Conservation (phyloP, 2,329 filamentous ascomycete species). For the Aschersonia sp. region DNA sequence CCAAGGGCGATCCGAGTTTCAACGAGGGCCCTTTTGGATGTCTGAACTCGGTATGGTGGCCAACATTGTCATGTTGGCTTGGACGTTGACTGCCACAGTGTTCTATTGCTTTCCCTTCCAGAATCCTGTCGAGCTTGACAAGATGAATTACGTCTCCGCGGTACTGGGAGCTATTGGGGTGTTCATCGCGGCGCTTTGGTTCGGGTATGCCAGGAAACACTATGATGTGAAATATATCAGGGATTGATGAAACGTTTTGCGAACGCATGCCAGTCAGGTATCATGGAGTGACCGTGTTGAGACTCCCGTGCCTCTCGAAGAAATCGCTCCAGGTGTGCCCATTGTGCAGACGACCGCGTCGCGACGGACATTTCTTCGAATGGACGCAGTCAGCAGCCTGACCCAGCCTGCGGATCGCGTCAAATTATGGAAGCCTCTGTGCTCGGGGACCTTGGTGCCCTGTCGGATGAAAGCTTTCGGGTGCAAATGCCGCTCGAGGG, state of each 20-base stretch:
- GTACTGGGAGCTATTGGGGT: constrained; percentile 9
- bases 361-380: too few relatives aligned
- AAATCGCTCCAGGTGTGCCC: too few relatives aligned
- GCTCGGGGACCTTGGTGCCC: too few relatives aligned
- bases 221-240: constrained; percentile 9
- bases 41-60: constrained; percentile 10
- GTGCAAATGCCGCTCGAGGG: too few relatives aligned
- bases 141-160: constrained; percentile 13
- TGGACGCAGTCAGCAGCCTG: too few relatives aligned
- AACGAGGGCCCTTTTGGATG: constrained; percentile 15
- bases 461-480: too few relatives aligned
- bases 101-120: constrained; percentile 15
- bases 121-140: constrained; percentile 5
- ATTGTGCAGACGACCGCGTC: too few relatives aligned
- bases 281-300: too few relatives aligned
- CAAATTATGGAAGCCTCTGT: too few relatives aligned
- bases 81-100: constrained; percentile 9
- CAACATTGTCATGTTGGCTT: constrained; percentile 11
- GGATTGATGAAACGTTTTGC: constrained; percentile 2
- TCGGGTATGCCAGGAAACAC: constrained; percentile 9
- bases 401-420: too few relatives aligned
- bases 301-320: too few relatives aligned
- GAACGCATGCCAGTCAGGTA: too few relatives aligned
- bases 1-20: constrained; percentile 10
- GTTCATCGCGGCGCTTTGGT: constrained; percentile 7